Percentiles rank a stretch among this genome's conserved stretches.
These are phyloP conservation scores for Mucor lusitanicus DNA, from an alignment of 371 early-diverging fungal species.

Conservation along the genomic window DNA sequence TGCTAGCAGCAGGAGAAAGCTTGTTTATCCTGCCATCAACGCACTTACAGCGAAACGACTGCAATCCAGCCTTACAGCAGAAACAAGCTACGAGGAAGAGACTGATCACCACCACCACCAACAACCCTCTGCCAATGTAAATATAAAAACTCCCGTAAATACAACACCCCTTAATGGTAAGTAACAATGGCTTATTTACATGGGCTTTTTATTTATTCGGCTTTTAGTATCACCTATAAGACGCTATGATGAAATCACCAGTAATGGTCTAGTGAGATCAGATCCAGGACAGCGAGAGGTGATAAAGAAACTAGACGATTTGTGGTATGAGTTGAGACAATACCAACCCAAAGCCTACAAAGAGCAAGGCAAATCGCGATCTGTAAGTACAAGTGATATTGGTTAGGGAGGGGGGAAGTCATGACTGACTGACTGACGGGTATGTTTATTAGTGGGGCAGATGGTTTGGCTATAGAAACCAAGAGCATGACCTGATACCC, in stretches of 20 bases:
- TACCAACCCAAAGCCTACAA: conserved; percentile 15
- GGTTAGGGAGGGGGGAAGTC: not conserved
- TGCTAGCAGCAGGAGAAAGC: not conserved
- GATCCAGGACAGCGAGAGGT: conserved; percentile 24
- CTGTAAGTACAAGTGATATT: conserved; percentile 8
- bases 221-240: conserved; percentile 22
- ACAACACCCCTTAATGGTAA: conserved; percentile 9
- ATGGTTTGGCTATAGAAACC: conserved; percentile 19
- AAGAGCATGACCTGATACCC: conserved; percentile 1
- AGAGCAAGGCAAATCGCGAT: conserved; percentile 10
- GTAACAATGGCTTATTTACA: not conserved
- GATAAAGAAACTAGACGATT: conserved; percentile 18
- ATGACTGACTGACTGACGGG: not conserved
- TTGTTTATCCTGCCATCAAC: not conserved
- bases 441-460: conserved; percentile 13
- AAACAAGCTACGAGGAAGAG: not conserved
- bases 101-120: not conserved
- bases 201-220: not conserved
- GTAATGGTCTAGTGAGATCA: conserved; percentile 13
- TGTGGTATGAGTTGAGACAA: conserved; percentile 22
- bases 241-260: conserved; percentile 25
- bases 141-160: not conserved
- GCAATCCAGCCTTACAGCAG: not conserved
- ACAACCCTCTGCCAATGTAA: not conserved
- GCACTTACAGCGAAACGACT: not conserved